Evolutionary conservation across 2,329 filamentous ascomycete species (phyloP).

Genomic region (Diaporthe vaccinii): DNA sequence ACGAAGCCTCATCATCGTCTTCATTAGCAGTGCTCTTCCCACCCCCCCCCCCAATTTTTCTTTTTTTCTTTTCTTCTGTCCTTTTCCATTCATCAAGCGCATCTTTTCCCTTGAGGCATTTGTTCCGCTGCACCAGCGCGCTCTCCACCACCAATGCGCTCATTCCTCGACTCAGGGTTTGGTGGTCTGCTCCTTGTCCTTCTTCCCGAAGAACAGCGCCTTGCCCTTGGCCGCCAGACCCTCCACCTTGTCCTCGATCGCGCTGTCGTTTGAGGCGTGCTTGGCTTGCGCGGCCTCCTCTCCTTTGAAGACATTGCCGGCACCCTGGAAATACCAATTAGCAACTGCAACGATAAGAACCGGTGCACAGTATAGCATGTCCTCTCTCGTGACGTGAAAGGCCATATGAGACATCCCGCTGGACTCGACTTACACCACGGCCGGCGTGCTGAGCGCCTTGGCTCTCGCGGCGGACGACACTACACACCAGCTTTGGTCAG

Average conservation of each 20-base stretch:
- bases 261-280: conserved; percentile 45
- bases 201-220: conserved; percentile 65
- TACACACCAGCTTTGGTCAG: conserved; percentile 45
- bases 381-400: background rate
- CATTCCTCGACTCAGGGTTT: conserved; percentile 40
- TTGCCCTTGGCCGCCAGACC: conserved; percentile 60
- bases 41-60: too few relatives aligned
- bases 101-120: background rate
- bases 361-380: background rate
- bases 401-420: too few relatives aligned
- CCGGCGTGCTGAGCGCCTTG: conserved; percentile 75
- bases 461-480: conserved; percentile 68
- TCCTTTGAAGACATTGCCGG: conserved; percentile 75
- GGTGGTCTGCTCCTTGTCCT: conserved; percentile 50
- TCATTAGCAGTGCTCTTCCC: background rate
- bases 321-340: conserved; percentile 58
- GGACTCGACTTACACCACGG: conserved; percentile 61
- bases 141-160: background rate
- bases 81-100: background rate
- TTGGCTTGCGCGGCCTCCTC: conserved; percentile 55
- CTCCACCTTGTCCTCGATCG: conserved; percentile 51
- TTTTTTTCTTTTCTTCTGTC: background rate
- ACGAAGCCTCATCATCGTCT: conserved; percentile 9
- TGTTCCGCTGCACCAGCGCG: background rate
- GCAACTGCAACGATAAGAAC: background rate